A percentile compares a stretch with the other conserved stretches of the same genome.
phyloP scores from a whole-genome alignment of 345 rosid genomes.

The Cardiospermum halicacabum region DNA sequence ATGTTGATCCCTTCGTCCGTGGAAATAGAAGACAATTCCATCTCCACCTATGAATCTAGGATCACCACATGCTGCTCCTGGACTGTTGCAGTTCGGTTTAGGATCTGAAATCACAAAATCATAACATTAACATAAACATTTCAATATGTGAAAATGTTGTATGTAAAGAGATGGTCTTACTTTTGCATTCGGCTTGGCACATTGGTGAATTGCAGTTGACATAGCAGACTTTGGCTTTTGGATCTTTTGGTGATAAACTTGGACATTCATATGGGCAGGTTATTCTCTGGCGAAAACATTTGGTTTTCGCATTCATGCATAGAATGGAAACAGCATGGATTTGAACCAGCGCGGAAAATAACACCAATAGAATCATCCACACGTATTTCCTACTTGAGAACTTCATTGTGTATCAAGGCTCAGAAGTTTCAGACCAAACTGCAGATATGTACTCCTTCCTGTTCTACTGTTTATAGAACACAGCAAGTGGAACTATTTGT shows the following conservation, averaged over 20 bases:
- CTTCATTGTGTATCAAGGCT: constrained; percentile 11
- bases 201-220: constrained; percentile 30
- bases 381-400: constrained; percentile 5
- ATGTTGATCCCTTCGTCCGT: constrained; percentile 52
- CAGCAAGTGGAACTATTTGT: constrained; percentile 7
- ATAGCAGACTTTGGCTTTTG: constrained; percentile 26
- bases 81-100: constrained; percentile 30
- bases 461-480: constrained; percentile 9
- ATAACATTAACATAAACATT: neutral
- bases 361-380: constrained; percentile 9
- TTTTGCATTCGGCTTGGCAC: constrained; percentile 29
- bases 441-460: neutral
- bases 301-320: constrained; percentile 11
- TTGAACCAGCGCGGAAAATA: constrained; percentile 12
- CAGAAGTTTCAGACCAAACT: neutral
- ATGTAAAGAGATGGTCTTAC: constrained; percentile 6
- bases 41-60: constrained; percentile 67
- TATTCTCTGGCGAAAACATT: constrained; percentile 19
- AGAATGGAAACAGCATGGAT: constrained; percentile 12
- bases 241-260: neutral
- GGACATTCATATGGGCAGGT: constrained; percentile 38
- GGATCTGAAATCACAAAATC: constrained; percentile 15
- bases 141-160: neutral
- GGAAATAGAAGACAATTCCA: constrained; percentile 57
- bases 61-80: constrained; percentile 61